Evolutionary conservation across 306 rosid genomes (phyloP), one percentile per base, ranked within the genome.

Genomic region (Cicer arietinum): DNA sequence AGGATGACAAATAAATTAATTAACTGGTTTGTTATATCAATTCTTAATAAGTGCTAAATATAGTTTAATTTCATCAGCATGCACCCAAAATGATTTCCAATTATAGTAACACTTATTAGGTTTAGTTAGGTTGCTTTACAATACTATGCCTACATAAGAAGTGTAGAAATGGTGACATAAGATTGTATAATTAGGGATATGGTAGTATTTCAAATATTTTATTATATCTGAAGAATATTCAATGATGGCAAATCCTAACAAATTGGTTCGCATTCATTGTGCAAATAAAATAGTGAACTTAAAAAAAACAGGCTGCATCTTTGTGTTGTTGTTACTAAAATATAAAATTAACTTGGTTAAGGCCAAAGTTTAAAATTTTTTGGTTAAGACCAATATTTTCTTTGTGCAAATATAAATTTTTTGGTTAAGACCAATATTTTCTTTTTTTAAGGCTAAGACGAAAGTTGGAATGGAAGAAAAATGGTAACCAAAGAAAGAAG

Each of bases 171-270:
- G 12, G 48, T 22, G 71, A 63, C 73, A 50, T 61, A 64, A 64
- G 10, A 45, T 46, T 66, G 40, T 37, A 41, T 71, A 13, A 10
- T 45, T 69, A 71, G 61, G 4, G 50, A 70, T 51, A 35, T 42
- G 65, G 61, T 37, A 54, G 54, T 51, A 5, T 42, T 37, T 54
- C 22, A 57, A 45, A 30, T 47, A 10, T 67, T 46, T 30, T 41
- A 50, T 14, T 37, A 53, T 30, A 3, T 30, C 35, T 35, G 62
- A 68, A 57, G 18, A 43, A 67, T 50, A 41, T 78, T 60, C 52
- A 72, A 70, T 18, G 52, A 51, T 71, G 78, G 45, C 16, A 60
- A 48, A 54, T 71, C 43, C 59, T 17, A 57, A 71, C 78, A 71
- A 18, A 25, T 54, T n/a, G 9, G 10, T 10, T 52, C 67, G 18